phyloP scores from a whole-genome alignment of 2,329 filamentous ascomycete genomes.

The Monosporascus cannonballus region DNA sequence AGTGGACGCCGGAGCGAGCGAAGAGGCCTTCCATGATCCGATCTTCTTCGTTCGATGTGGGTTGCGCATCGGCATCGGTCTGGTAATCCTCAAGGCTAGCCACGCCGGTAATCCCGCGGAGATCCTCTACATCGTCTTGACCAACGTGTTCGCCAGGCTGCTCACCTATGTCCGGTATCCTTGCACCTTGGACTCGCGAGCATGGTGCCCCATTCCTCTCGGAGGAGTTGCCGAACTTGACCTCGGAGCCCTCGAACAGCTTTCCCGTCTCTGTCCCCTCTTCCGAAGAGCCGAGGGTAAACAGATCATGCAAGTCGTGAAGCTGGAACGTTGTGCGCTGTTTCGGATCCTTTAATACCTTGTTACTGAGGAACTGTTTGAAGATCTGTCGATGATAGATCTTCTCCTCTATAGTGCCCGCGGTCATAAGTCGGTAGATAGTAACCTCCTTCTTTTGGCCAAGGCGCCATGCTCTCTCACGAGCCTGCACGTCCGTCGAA shows the following conservation, averaged over 20 bases:
- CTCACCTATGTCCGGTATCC: conserved; percentile 3
- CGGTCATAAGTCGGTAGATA: conserved; percentile 96
- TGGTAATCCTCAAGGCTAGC: conserved; percentile 23
- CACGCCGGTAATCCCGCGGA: conserved; percentile 28
- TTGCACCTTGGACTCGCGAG: neutral
- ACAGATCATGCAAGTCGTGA: conserved; percentile 86
- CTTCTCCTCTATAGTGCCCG: conserved; percentile 97
- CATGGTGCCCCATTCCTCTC: conserved; percentile 8
- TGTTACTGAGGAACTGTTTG: conserved; percentile 96
- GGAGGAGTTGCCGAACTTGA: conserved; percentile 47
- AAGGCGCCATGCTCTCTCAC: conserved; percentile 90
- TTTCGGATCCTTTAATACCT: conserved; percentile 89
- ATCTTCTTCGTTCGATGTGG: conserved; percentile 51
- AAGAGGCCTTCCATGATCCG: conserved; percentile 88
- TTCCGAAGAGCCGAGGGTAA: conserved; percentile 65
- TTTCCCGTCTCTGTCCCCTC: conserved; percentile 77
- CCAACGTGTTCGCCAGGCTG: conserved; percentile 3
- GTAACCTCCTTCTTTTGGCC: conserved; percentile 93
- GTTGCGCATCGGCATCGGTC: conserved; percentile 44
- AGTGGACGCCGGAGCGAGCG: conserved; percentile 76
- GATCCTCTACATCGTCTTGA: conserved; percentile 21
- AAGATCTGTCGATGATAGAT: conserved; percentile 98
- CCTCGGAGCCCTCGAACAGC: conserved; percentile 82
- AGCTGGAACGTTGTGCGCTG: conserved; percentile 88
- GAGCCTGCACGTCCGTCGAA: conserved; percentile 89